Base-by-base conservation (phyloP, 306 rosid species). In the Vigna trinervia region DNA sequence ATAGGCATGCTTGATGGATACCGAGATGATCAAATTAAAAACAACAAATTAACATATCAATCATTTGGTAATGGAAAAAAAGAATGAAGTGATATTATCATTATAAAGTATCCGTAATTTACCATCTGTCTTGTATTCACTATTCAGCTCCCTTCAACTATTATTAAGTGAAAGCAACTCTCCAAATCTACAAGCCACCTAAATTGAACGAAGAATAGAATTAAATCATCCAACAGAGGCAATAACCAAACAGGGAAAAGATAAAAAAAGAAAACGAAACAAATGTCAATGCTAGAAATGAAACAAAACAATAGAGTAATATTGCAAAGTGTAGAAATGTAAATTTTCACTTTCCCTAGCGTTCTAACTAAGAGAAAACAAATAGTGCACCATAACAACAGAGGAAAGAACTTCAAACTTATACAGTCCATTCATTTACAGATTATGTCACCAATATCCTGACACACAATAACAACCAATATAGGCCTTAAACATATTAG, bases 41-140 rank as follows among this genome's bases (percentile, higher is more conserved):
- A 71, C n/a, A 64, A 71, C n/a, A 50, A 65, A 62, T 22, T 65
- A 71, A 58, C 20, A 19, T 20, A 39, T 62, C 65, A 80, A 26
- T 8, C 12, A 53, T 39, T 54, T 34, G 22, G 6, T 38, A 23
- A 50, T 13, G 8, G 23, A 22, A 58, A 78, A 26, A 45, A 52
- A 6, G 26, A 74, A 17, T 17, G 26, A 50, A 57, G 48, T 11
- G 36, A 80, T 12, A 10, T 4, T 8, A 80, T 20, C 57, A 73
- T 50, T 1, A 39, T 12, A 53, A 45, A 66, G 56, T 30, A 11
- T 15, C 7, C 1, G 66, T n/a, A 71, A 23, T 46, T 64, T 77
- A 76, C 75, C 79, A 71, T 82, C 64, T 43, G 65, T 22, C 72
- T 56, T 30, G 45, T 22, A 64, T 56, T 59, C 65, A 45, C 34